Conservation (phyloP, 192 early-diverging fungal genomes). For the Podochytrium sp. region DNA sequence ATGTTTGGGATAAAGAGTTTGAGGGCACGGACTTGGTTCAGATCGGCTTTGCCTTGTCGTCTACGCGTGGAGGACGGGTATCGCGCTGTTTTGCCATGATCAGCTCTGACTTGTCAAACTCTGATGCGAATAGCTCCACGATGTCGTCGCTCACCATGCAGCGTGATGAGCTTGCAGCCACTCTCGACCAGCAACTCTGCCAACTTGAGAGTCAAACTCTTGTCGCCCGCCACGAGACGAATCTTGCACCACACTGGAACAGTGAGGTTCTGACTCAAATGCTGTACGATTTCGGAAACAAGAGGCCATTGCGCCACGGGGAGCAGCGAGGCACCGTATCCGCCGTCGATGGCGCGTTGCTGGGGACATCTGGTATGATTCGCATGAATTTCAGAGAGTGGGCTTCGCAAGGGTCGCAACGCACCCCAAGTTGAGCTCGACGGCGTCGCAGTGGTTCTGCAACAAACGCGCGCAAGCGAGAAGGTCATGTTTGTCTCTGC, state of each 20-base stretch:
- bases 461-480: background rate
- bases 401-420: background rate
- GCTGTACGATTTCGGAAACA: conserved; percentile 5
- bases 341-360: conserved; percentile 17
- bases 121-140: too few relatives aligned
- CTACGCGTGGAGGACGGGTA: conserved; percentile 5
- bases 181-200: background rate
- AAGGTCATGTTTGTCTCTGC: background rate
- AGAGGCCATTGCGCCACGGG: background rate
- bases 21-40: background rate
- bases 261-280: background rate
- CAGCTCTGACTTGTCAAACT: too few relatives aligned
- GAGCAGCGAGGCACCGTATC: conserved; percentile 15
- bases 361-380: conserved; percentile 12
- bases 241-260: conserved; percentile 29
- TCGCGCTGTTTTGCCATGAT: background rate
- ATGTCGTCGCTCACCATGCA: conserved; percentile 2
- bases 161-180: conserved; percentile 10
- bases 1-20: background rate
- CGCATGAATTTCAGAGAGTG: background rate
- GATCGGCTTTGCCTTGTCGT: conserved; percentile 8
- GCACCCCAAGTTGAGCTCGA: conserved; percentile 24
- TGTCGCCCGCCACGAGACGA: conserved; percentile 9
- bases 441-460: conserved; percentile 14
- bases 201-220: background rate